These are phyloP conservation scores for Helianthus tuberosus DNA, from an alignment of 129 eudicot species.

Conservation along the genomic window DNA sequence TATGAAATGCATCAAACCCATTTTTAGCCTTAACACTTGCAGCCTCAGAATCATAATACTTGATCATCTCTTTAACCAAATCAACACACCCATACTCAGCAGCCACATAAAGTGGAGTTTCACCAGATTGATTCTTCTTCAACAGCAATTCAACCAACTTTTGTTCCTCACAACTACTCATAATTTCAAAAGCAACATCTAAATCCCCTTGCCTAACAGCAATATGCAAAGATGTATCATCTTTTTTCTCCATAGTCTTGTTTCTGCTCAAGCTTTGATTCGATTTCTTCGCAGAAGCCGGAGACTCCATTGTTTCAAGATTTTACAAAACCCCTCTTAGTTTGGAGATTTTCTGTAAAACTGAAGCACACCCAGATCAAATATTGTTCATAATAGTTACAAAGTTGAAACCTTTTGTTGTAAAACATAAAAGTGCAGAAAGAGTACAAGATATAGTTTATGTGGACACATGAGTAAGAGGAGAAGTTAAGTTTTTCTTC, in stretches of 20 bases:
- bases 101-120: conserved; percentile 66
- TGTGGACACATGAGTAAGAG: conserved; percentile 34
- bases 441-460: conserved; percentile 25
- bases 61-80: conserved; percentile 53
- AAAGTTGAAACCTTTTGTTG: conserved; percentile 25
- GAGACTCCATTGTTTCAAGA: conserved; percentile 39
- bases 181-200: conserved; percentile 37
- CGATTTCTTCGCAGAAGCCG: conserved; percentile 17
- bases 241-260: conserved; percentile 57
- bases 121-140: conserved; percentile 58
- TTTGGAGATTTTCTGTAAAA: conserved; percentile 4
- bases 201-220: conserved; percentile 59
- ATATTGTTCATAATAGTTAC: conserved; percentile 9
- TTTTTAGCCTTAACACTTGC: conserved; percentile 60
- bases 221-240: conserved; percentile 57
- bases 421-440: conserved; percentile 19
- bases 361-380: conserved; percentile 20
- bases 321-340: conserved; percentile 17
- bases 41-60: conserved; percentile 48
- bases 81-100: conserved; percentile 52
- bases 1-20: conserved; percentile 62
- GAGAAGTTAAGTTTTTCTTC: conserved; percentile 17
- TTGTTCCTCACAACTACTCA: conserved; percentile 38
- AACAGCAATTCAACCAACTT: conserved; percentile 42
- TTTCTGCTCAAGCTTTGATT: conserved; percentile 43